These are phyloP conservation scores for Chytriomyces sp. DNA, from an alignment of 192 early-diverging fungal genomes.

Conservation along the genomic window DNA sequence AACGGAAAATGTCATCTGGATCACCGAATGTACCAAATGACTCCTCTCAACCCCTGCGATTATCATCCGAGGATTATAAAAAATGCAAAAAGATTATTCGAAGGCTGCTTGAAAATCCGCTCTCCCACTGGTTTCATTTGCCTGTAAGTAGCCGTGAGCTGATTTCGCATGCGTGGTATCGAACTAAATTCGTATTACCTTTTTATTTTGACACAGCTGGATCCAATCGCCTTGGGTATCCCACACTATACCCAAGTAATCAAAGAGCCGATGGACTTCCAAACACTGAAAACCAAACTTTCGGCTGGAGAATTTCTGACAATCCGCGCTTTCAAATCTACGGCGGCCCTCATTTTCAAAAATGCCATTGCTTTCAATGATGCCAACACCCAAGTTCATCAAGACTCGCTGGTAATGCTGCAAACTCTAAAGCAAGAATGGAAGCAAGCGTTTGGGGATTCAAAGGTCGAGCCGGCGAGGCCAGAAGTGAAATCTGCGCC, in stretches of 20 bases:
- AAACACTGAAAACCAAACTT: constrained; percentile 75
- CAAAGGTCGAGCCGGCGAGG: no score
- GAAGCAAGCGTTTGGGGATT: constrained; percentile 9
- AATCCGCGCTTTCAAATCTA: constrained; percentile 69
- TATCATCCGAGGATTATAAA: constrained; percentile 31
- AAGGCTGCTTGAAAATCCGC: constrained; percentile 24
- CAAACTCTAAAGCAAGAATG: constrained; percentile 21
- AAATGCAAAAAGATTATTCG: constrained; percentile 44
- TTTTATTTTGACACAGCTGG: constrained; percentile 64
- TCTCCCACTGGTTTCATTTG: constrained; percentile 45
- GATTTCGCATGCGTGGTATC: not conserved
- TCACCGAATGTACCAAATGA: not conserved
- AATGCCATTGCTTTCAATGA: constrained; percentile 71
- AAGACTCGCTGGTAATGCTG: constrained; percentile 64
- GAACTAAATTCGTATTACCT: constrained; percentile 5
- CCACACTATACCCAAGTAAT: constrained; percentile 86
- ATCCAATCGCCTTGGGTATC: constrained; percentile 79
- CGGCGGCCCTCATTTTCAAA: constrained; percentile 65
- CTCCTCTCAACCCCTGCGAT: not conserved
- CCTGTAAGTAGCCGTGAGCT: constrained; percentile 31
- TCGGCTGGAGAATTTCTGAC: constrained; percentile 62
- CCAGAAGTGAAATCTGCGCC: no score
- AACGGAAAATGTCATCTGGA: constrained; percentile 20
- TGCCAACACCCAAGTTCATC: constrained; percentile 66
- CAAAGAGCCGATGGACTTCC: constrained; percentile 88